These are phyloP conservation scores for Candida pini DNA, from an alignment of 805 yeast species.

Conservation along the genomic window DNA sequence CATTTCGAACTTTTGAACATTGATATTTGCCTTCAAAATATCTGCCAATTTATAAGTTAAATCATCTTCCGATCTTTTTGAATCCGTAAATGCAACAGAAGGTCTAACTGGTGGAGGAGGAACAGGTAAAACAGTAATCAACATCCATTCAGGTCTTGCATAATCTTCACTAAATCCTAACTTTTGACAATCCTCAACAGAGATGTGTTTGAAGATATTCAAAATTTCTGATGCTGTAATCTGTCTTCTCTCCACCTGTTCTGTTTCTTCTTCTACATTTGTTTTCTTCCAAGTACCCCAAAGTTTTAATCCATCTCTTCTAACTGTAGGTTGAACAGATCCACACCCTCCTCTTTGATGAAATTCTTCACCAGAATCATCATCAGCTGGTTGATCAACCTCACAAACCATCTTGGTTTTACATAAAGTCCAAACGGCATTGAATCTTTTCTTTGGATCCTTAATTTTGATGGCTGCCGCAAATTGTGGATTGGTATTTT, in stretches of 20 bases:
- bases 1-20: constrained; percentile 94
- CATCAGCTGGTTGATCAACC: constrained; percentile 73
- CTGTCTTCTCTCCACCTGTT: constrained; percentile 87
- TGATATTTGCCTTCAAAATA: constrained; percentile 91
- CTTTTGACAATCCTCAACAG: constrained; percentile 71
- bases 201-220: constrained; percentile 87
- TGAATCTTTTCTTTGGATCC: constrained; percentile 93
- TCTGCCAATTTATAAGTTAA: constrained; percentile 96
- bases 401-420: constrained; percentile 94
- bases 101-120: constrained; percentile 99
- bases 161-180: constrained; percentile 93
- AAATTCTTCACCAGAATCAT: constrained; percentile 32
- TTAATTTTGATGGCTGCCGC: constrained; percentile 83
- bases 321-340: constrained; percentile 88
- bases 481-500: constrained; percentile 63
- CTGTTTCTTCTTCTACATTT: constrained; percentile 68
- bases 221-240: constrained; percentile 84
- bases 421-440: constrained; percentile 93
- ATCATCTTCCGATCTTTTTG: constrained; percentile 99
- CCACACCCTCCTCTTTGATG: constrained; percentile 93
- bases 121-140: constrained; percentile 94
- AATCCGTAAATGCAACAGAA: constrained; percentile 94
- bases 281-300: constrained; percentile 99
- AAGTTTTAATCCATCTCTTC: constrained; percentile 91
- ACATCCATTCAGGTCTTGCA: constrained; percentile 98